Base-by-base conservation (phyloP, 2,329 filamentous ascomycete genomes). In the Iodosphaeria phyllophila region DNA sequence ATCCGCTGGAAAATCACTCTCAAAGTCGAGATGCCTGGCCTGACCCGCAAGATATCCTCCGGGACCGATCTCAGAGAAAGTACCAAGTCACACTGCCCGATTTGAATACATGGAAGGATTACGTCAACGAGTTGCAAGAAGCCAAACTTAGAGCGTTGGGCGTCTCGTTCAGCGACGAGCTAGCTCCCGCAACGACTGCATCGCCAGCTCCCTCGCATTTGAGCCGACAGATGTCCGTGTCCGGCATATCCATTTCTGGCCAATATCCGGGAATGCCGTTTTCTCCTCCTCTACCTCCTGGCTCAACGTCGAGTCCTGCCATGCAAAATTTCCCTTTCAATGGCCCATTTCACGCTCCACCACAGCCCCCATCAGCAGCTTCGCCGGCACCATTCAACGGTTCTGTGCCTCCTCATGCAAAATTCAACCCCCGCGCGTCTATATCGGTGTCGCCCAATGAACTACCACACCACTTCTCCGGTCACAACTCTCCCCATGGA, bases 111-210 rank as follows among this genome's bases (percentile, higher is more conserved):
- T 71, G 65, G 65, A 75, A 80, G 40, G 59, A 70, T 14, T 92
- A 95, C 47, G 76, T 84, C 30, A 66, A 76, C 27, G 74, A 76
- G 35, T 56, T 95, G 18, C 72, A 79, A 36, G 89, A 98, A 52
- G 82, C 86, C 31, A 98, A 93, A 52, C 60, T 98, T 26, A 73
- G 83, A 32, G 84, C 86, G 25, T 61, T 98, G 28, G 89, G 89
- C 34, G 89, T 95, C 8, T 83, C 71, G 11, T 62, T 79, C 31
- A 78, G 72, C 18, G 71, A 75, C 24, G 74, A 82, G 5, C n/a
- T n/a, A n/a, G 79, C 89, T 25, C 67, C 71, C 8, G 52, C 54
- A 15, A 52, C 64, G 20, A 68, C 70, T 4, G 60, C 74, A 35
- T 86, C 82, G 9, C 73, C 74, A 7, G 66, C 56, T n/a, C 57